Percentiles rank a stretch among this genome's conserved stretches.
phyloP scores from a whole-genome alignment of 352 stramenopile species.

The Pythium plurisporium region DNA sequence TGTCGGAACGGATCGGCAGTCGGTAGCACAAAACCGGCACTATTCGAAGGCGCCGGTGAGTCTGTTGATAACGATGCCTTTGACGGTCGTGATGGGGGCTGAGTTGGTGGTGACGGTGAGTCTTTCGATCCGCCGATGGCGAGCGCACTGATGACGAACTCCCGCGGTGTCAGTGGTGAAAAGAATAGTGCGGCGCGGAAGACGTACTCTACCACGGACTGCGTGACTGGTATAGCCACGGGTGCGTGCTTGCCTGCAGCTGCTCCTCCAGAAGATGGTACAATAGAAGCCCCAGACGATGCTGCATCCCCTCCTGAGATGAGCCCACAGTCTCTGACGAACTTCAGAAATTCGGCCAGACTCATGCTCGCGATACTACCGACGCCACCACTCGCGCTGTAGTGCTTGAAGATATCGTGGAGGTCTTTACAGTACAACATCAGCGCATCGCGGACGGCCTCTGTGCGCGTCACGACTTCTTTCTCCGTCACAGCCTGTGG shows the following conservation, averaged over 20 bases:
- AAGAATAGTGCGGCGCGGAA: slow-evolving; percentile 37
- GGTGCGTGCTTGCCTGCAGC: background rate
- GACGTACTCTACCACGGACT: slow-evolving; percentile 36
- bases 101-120: background rate
- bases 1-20: slow-evolving; percentile 7
- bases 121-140: background rate
- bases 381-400: slow-evolving; percentile 58
- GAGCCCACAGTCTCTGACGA: slow-evolving; percentile 42
- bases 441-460: slow-evolving; percentile 49
- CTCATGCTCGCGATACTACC: slow-evolving; percentile 73
- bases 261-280: background rate
- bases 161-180: slow-evolving; percentile 16
- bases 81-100: too few relatives aligned
- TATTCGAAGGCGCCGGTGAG: too few relatives aligned
- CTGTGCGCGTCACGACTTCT: slow-evolving; percentile 46
- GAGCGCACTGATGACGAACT: slow-evolving; percentile 4
- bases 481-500: slow-evolving; percentile 42
- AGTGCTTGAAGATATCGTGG: slow-evolving; percentile 82
- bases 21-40: slow-evolving; percentile 10
- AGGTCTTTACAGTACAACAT: slow-evolving; percentile 68
- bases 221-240: slow-evolving; percentile 20
- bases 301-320: background rate
- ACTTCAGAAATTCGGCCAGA: slow-evolving; percentile 68
- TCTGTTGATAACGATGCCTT: too few relatives aligned
- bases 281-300: too few relatives aligned